phyloP scores from a whole-genome alignment of 2,329 filamentous ascomycete species.

The Colletotrichum zoysiae region DNA sequence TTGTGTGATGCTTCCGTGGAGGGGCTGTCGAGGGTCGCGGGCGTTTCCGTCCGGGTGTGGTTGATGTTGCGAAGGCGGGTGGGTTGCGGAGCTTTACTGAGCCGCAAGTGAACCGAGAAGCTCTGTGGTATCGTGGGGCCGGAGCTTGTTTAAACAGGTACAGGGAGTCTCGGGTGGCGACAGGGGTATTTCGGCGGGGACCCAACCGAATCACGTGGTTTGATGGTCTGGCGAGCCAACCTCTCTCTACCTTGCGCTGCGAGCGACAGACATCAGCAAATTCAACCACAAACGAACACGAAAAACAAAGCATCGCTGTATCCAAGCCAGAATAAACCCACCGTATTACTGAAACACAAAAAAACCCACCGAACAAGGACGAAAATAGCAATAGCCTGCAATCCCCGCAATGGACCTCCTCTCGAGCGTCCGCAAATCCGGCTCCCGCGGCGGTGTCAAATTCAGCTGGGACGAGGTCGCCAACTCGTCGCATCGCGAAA shows the following conservation, averaged over 20 bases:
- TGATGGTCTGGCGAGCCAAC: not conserved
- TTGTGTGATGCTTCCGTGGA: not conserved
- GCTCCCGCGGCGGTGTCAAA: conserved; percentile 92
- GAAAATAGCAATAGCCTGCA: not conserved
- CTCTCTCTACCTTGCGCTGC: not conserved
- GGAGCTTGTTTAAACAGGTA: conserved; percentile 24
- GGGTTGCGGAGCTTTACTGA: conserved; percentile 19
- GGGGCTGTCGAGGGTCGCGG: not conserved
- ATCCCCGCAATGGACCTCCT: conserved; percentile 83
- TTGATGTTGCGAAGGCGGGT: conserved; percentile 8
- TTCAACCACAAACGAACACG: not conserved
- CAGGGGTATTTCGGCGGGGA: conserved; percentile 3
- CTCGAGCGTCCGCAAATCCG: conserved; percentile 88
- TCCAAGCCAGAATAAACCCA: not conserved
- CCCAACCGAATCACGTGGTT: not conserved
- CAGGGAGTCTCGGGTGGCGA: conserved; percentile 21
- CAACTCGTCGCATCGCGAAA: conserved; percentile 88
- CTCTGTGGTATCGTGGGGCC: conserved; percentile 34
- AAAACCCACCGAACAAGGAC: not conserved
- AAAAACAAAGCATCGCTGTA: not conserved
- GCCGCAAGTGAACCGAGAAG: conserved; percentile 30
- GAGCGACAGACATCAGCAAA: not conserved
- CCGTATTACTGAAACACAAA: not conserved
- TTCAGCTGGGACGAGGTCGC: conserved; percentile 98
- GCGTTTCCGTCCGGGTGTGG: not conserved